Base-by-base conservation (phyloP, 208 protist genomes). In the Acanthamoeba royreba region DNA sequence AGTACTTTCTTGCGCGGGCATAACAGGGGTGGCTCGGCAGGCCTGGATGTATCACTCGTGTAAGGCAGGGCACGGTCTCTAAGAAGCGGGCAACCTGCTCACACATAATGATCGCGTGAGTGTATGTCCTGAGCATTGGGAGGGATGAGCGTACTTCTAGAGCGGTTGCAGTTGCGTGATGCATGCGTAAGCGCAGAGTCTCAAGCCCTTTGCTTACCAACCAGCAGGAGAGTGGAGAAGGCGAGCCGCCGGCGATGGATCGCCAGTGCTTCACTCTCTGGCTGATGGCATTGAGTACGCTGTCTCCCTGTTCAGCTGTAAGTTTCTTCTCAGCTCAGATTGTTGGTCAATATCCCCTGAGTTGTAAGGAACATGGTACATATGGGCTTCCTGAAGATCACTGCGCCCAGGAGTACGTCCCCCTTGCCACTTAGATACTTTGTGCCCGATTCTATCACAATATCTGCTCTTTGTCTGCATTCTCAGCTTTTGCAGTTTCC, bases 361-460 rank as follows among this genome's bases (percentile, higher is more conserved):
- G n/a, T 13, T 17, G 0, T 11, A 4, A 40, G 25, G 5, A 28
- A 69, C 3, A 69, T 15, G 4, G 4, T 13, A 38, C 15, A 0
- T 0, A n/a, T 13, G 15, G 28, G 8, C 49, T 55, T 55, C 63
- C 63, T 74, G 31, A 91, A 74, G 63, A 74, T 35, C 28, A 74
- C 63, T 38, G 98, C 91, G 46, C 98, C 98, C 87, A 97, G 96
- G 95, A 99, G 98, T 13, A 97, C 97, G 95, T 99, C 98, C 83
- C 96, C 98, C 95, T 99, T 98, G 49, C 98, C 98, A 96, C 98
- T 98, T 31, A 99, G 96, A 58, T 99, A 99, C 96, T 99, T 99
- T 58, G 98, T 99, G 9, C 97, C 97, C 55, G 97, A 98, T 95
- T 99, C 98, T 33, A 99, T 94, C 13, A 98, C 98, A 90, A 99